A percentile compares a stretch with the other conserved stretches of the same genome.
Conservation (phyloP, 345 rosid species). For the Psidium friedrichsthalianum region DNA sequence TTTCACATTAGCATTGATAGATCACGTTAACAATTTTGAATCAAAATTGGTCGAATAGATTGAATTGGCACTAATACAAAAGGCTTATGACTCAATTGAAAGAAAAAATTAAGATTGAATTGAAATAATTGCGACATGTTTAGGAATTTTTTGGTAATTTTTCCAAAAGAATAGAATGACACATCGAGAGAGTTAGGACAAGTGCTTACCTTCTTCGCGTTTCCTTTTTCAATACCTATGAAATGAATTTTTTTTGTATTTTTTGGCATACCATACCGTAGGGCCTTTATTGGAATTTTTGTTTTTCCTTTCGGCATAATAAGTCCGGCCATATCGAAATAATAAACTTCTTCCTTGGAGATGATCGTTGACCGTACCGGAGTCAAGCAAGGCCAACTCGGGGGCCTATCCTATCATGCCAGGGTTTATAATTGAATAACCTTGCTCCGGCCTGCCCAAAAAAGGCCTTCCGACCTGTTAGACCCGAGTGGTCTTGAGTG, state of each 20-base stretch:
- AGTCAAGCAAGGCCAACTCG: neutral
- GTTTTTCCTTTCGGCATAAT: neutral
- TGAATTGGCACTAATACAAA: neutral
- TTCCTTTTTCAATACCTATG: neutral
- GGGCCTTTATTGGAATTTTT: neutral
- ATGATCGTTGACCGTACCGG: neutral
- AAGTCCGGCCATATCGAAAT: neutral
- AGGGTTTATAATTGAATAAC: neutral
- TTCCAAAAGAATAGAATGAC: neutral
- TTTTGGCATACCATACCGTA: neutral
- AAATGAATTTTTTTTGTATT: neutral
- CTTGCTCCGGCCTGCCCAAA: neutral
- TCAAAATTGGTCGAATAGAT: too few relatives aligned
- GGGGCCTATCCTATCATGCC: neutral
- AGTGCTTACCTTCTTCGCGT: neutral
- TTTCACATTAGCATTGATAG: accelerated
- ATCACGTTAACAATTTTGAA: too few relatives aligned
- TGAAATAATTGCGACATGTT: too few relatives aligned
- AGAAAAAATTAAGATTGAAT: too few relatives aligned
- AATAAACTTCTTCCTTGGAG: neutral
- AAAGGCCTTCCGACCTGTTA: neutral
- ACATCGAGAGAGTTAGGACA: neutral
- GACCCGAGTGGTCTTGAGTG: neutral
- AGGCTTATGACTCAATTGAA: too few relatives aligned
- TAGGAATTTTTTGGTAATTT: too few relatives aligned